Conservation (phyloP, 441 rosid genomes). For the Syzygium malaccense region DNA sequence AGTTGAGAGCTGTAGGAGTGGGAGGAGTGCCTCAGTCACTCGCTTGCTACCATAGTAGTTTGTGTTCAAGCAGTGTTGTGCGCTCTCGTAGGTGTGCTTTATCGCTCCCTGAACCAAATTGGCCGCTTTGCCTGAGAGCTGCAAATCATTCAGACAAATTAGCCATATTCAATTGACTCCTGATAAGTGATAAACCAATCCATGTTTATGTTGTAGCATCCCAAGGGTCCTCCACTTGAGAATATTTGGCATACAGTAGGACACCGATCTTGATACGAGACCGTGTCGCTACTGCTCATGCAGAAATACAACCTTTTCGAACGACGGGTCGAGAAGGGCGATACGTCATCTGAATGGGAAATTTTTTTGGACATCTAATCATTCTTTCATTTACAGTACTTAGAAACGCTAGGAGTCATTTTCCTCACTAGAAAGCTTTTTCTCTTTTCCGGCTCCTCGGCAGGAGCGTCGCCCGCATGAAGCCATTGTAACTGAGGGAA, state of each 20-base stretch:
- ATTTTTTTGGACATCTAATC: background rate
- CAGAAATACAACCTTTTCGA: background rate
- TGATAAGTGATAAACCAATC: background rate
- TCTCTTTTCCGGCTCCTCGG: background rate
- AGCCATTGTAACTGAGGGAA: background rate
- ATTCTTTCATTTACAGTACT: background rate
- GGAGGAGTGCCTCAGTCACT: slow-evolving; percentile 36
- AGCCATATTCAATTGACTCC: background rate
- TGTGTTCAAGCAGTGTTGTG: slow-evolving; percentile 44
- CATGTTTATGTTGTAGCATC: background rate
- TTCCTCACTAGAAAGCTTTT: background rate
- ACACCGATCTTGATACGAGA: background rate
- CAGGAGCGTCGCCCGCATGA: background rate
- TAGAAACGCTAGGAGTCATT: background rate
- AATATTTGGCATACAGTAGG: background rate
- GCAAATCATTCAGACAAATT: background rate
- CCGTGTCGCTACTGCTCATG: background rate
- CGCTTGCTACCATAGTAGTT: slow-evolving; percentile 37
- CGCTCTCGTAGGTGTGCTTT: slow-evolving; percentile 26
- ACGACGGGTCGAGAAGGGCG: background rate
- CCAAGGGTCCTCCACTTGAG: background rate
- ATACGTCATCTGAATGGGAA: background rate
- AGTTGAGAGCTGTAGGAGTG: slow-evolving; percentile 34
- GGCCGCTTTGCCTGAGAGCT: slow-evolving; percentile 37
- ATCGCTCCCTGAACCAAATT: slow-evolving; percentile 22